Percentiles rank a stretch among this genome's conserved stretches.
phyloP scores from a whole-genome alignment of 257 asterid species.

The Solanum boliviense region DNA sequence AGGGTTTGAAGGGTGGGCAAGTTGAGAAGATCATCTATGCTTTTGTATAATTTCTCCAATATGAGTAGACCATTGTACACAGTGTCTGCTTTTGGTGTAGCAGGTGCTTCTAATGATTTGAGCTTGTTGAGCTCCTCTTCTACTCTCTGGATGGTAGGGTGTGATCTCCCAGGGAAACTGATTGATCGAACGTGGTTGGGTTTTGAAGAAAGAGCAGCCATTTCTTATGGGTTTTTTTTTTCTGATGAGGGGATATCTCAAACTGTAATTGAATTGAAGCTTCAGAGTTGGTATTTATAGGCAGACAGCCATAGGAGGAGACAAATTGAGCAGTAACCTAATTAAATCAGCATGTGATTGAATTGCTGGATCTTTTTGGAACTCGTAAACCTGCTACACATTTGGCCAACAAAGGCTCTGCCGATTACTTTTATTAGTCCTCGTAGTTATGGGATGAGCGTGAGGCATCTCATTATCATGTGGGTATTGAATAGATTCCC shows the following conservation, averaged over 20 bases:
- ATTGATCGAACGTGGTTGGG: neutral
- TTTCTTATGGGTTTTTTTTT: neutral
- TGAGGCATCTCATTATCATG: neutral
- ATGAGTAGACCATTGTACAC: slow-evolving; percentile 4
- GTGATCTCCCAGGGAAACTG: slow-evolving; percentile 3
- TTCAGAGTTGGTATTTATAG: neutral
- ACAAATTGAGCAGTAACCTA: neutral
- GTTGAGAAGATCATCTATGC: slow-evolving; percentile 22
- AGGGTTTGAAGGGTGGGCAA: slow-evolving; percentile 11
- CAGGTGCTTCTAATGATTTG: neutral
- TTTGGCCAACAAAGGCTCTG: neutral
- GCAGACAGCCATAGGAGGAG: neutral
- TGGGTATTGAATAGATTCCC: neutral
- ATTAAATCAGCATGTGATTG: slow-evolving; percentile 2
- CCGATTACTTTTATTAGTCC: neutral
- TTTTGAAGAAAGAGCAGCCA: neutral
- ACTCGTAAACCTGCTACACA: neutral
- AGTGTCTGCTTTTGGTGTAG: neutral
- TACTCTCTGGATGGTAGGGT: neutral
- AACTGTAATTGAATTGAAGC: neutral
- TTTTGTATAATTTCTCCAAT: slow-evolving; percentile 4
- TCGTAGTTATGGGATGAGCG: neutral
- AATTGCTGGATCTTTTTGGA: neutral
- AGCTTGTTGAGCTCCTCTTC: slow-evolving; percentile 1
- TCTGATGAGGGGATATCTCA: neutral